These are phyloP conservation scores for Aspergillus sp. DNA, from an alignment of 2,329 filamentous ascomycete species.

Conservation along the genomic window DNA sequence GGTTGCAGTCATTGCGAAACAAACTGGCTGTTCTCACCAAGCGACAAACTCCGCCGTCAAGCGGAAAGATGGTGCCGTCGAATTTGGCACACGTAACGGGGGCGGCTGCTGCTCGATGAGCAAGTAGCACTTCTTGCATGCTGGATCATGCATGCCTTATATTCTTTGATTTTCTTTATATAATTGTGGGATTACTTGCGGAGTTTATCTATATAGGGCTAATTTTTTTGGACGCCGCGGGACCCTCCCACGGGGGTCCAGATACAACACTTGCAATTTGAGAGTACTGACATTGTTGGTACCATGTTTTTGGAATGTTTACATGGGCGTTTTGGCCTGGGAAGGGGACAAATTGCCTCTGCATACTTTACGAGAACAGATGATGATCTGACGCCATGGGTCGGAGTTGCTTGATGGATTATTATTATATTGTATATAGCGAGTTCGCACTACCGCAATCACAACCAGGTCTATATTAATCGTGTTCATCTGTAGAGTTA, in stretches of 20 bases:
- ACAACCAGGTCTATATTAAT: too few relatives aligned
- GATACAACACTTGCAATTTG: constrained; percentile 2
- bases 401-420: neutral
- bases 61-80: constrained; percentile 30
- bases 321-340: constrained; percentile 14
- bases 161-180: constrained; percentile 9
- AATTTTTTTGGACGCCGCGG: constrained; percentile 7
- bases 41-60: constrained; percentile 42
- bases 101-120: constrained; percentile 35
- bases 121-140: constrained; percentile 12
- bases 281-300: constrained; percentile 5
- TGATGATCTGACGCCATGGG: constrained; percentile 8
- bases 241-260: constrained; percentile 1
- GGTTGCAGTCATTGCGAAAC: constrained; percentile 48
- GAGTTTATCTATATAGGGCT: constrained; percentile 14
- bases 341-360: constrained; percentile 21
- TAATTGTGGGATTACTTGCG: constrained; percentile 9
- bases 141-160: constrained; percentile 16
- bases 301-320: constrained; percentile 3
- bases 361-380: constrained; percentile 16
- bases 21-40: constrained; percentile 51
- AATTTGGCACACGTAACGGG: constrained; percentile 33
- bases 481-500: neutral
- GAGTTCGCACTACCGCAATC: neutral
- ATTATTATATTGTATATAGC: neutral